phyloP scores from a whole-genome alignment of 2,329 filamentous ascomycete species.

The Fusarium domesticum region DNA sequence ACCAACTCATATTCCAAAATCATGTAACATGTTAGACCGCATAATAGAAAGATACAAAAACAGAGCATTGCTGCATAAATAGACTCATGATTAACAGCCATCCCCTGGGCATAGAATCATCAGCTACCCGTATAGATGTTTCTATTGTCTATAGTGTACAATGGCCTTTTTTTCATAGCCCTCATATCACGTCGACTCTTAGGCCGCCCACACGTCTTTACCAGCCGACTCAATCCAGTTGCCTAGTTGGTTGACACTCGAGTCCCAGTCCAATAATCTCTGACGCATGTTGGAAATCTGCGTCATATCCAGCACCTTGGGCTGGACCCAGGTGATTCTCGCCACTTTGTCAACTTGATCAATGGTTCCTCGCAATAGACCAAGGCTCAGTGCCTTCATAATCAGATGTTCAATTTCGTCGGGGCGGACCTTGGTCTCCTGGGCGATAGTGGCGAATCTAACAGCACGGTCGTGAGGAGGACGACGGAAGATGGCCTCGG shows the following conservation, averaged over 20 bases:
- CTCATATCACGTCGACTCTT: conserved; percentile 25
- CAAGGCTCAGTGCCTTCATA: conserved; percentile 97
- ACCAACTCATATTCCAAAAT: background rate
- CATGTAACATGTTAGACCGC: background rate
- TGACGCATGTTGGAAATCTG: conserved; percentile 92
- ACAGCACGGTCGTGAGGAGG: conserved; percentile 94
- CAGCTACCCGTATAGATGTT: conserved; percentile 21
- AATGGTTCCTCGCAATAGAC: conserved; percentile 84
- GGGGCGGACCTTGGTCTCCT: conserved; percentile 86
- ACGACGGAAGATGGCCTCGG: conserved; percentile 92
- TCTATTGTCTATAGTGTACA: conserved; percentile 33
- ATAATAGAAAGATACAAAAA: background rate
- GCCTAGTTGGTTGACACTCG: conserved; percentile 90
- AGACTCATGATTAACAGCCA: conserved; percentile 23
- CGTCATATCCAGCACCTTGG: conserved; percentile 92
- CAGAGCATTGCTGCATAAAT: conserved; percentile 5
- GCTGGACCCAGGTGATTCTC: conserved; percentile 97
- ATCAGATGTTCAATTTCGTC: conserved; percentile 97
- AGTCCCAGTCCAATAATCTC: conserved; percentile 89
- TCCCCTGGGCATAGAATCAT: conserved; percentile 17
- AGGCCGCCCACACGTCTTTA: conserved; percentile 93
- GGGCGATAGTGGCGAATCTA: conserved; percentile 82
- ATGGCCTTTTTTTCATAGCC: conserved; percentile 12
- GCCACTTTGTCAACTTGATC: conserved; percentile 95
- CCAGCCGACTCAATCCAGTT: conserved; percentile 96